phyloP scores from a whole-genome alignment of 2,329 filamentous ascomycete genomes.

The Epichloe sp. region DNA sequence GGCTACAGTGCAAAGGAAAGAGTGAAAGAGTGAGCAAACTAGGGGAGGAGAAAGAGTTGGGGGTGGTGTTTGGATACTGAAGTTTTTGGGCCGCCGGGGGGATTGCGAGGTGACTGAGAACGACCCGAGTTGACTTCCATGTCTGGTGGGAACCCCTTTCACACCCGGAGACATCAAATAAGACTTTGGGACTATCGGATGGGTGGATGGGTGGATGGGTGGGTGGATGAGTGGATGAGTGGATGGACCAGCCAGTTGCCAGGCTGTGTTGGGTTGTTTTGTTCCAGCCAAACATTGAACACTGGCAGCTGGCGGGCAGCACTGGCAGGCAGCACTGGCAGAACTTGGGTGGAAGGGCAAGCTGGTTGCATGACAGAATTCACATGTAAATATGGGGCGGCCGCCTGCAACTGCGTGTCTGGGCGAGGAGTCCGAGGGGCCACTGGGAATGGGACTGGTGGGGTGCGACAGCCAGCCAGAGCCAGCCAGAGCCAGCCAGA shows the following conservation, averaged over 20 bases:
- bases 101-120: neutral
- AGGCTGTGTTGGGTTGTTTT: too few relatives aligned
- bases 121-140: too few relatives aligned
- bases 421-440: too few relatives aligned
- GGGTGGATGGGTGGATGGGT: too few relatives aligned
- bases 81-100: neutral
- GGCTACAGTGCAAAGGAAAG: slow-evolving; percentile 15
- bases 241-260: too few relatives aligned
- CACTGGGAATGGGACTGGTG: neutral
- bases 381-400: neutral
- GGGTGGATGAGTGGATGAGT: too few relatives aligned
- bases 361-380: neutral
- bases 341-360: too few relatives aligned
- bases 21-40: slow-evolving; percentile 12
- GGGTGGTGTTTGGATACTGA: slow-evolving; percentile 8
- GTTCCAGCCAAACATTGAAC: neutral
- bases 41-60: slow-evolving; percentile 10
- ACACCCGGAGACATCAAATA: too few relatives aligned
- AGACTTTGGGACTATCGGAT: too few relatives aligned
- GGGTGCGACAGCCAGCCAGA: neutral
- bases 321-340: too few relatives aligned
- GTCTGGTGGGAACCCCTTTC: too few relatives aligned
- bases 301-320: neutral
- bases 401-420: neutral
- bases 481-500: neutral